A percentile compares a stretch with the other conserved stretches of the same genome.
Evolutionary conservation across 2,329 filamentous ascomycete genomes (phyloP).

Genomic region (Lasiodiplodia sp.): DNA sequence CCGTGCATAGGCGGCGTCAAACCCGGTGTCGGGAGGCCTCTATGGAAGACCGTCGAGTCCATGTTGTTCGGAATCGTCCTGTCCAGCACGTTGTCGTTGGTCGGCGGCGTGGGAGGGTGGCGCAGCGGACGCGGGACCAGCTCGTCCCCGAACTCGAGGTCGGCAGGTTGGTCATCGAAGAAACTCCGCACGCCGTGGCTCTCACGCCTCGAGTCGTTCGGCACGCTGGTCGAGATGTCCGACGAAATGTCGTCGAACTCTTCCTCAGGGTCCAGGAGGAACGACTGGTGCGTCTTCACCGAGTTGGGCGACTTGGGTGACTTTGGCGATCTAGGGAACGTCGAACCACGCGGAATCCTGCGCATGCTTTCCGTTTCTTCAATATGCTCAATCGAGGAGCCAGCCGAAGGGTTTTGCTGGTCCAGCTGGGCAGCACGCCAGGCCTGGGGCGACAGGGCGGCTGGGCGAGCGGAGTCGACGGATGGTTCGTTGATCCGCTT

Average conservation of each 20-base stretch:
- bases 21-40: constrained; percentile 47
- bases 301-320: constrained; percentile 35
- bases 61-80: constrained; percentile 37
- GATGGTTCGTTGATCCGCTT: constrained; percentile 14
- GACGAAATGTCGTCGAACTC: constrained; percentile 63
- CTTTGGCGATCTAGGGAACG: constrained; percentile 46
- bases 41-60: constrained; percentile 42
- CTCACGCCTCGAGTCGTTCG: constrained; percentile 44
- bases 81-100: constrained; percentile 39
- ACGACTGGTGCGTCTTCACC: constrained; percentile 49
- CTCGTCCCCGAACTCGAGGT: constrained; percentile 42
- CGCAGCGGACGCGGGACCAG: constrained; percentile 45
- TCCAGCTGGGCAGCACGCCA: constrained; percentile 33
- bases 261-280: constrained; percentile 62
- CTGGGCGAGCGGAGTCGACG: constrained; percentile 34
- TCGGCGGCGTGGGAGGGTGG: constrained; percentile 53
- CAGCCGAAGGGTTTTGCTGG: constrained; percentile 45
- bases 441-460: constrained; percentile 37
- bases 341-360: constrained; percentile 54
- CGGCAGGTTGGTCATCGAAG: constrained; percentile 56
- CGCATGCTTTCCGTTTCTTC: constrained; percentile 61
- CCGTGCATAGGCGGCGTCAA: constrained; percentile 42
- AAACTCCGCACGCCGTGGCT: constrained; percentile 55
- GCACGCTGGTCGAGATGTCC: constrained; percentile 58
- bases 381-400: constrained; percentile 60